A percentile compares a stretch with the other conserved stretches of the same genome.
Evolutionary conservation across 345 rosid genomes (phyloP).

Genomic region (Sonneratia caseolaris): DNA sequence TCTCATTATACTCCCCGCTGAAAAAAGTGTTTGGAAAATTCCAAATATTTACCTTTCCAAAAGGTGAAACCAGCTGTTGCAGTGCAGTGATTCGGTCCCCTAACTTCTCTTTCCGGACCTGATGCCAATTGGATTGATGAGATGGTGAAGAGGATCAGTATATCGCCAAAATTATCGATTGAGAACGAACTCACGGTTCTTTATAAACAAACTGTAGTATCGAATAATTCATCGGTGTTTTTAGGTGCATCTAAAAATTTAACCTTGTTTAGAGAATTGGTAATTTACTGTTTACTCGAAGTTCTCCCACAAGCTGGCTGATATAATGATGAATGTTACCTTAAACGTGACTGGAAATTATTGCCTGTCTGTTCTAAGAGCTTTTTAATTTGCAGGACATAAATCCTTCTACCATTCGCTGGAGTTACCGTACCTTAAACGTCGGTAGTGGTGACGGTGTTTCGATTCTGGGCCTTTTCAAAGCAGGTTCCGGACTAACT

Average conservation of each 20-base stretch:
- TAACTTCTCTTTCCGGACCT: constrained; percentile 94
- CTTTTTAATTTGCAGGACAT: too few species aligned
- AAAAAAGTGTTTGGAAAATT: not conserved
- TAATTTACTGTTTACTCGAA: too few species aligned
- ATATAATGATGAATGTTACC: too few species aligned
- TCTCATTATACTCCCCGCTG: too few species aligned
- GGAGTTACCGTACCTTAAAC: constrained; percentile 50
- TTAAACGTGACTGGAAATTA: too few species aligned
- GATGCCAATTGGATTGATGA: constrained; percentile 5
- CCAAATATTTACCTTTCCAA: constrained; percentile 67
- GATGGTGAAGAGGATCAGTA: too few species aligned
- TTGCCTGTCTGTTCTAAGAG: too few species aligned
- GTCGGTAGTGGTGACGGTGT: constrained; percentile 69
- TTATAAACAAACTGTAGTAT: constrained; percentile 4
- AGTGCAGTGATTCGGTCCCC: constrained; percentile 98
- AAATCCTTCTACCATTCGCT: not conserved
- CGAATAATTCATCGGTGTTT: too few species aligned
- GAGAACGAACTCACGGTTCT: too few species aligned
- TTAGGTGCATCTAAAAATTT: too few species aligned
- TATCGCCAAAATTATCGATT: not conserved
- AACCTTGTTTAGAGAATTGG: too few species aligned
- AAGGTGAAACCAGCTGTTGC: constrained; percentile 96
- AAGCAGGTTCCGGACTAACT: constrained; percentile 28
- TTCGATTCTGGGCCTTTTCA: constrained; percentile 61
- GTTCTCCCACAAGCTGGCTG: too few species aligned